These are phyloP conservation scores for Lichtheimia corymbifera DNA, from an alignment of 371 early-diverging fungal genomes.

Conservation along the genomic window DNA sequence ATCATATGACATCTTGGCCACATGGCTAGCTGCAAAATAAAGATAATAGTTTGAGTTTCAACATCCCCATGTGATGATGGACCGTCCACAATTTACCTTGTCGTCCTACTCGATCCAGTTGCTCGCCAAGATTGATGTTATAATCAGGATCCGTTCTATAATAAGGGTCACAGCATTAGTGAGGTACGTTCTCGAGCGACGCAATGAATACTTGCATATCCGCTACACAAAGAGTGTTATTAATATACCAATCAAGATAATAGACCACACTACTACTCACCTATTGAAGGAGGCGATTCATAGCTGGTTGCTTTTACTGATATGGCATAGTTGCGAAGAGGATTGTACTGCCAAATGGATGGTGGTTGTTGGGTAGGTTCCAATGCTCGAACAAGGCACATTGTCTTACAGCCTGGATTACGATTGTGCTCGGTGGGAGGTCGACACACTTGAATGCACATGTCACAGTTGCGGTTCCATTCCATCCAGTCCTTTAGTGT, in stretches of 20 bases:
- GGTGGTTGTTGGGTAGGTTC: neutral
- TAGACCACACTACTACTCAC: neutral
- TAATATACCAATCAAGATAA: neutral
- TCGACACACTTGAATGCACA: slow-evolving; percentile 4
- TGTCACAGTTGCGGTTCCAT: slow-evolving; percentile 2
- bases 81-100: neutral
- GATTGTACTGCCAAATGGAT: slow-evolving; percentile 6
- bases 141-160: slow-evolving; percentile 6
- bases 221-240: neutral
- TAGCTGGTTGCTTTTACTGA: neutral
- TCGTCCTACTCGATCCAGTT: slow-evolving; percentile 1
- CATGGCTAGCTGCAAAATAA: slow-evolving; percentile 1
- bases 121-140: slow-evolving; percentile 8
- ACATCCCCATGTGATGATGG: neutral
- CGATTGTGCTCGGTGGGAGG: neutral
- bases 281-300: too few species aligned
- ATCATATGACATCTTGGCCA: slow-evolving; percentile 10
- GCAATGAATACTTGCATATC: neutral
- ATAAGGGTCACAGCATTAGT: neutral
- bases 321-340: slow-evolving; percentile 9
- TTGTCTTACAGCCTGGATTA: neutral
- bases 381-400: slow-evolving; percentile 8
- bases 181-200: neutral
- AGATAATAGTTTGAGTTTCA: neutral
- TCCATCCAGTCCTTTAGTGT: slow-evolving; percentile 3